These are phyloP conservation scores for Penicillium maclennaniae DNA, from an alignment of 495 filamentous ascomycete genomes.

Conservation along the genomic window DNA sequence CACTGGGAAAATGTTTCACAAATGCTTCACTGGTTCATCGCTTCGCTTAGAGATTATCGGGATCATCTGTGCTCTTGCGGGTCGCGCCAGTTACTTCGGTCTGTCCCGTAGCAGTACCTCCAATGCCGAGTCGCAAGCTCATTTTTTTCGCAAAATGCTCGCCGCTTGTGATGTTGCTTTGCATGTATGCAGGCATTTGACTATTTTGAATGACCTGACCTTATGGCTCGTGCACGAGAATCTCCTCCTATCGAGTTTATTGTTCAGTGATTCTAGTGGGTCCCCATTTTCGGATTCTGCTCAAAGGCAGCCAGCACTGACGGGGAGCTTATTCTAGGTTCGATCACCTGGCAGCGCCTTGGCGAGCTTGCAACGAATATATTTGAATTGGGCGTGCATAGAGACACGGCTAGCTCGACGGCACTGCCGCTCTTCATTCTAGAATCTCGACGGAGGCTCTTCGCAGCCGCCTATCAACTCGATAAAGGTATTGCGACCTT, in stretches of 20 bases:
- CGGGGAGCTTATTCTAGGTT: conserved; percentile 13
- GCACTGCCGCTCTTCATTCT: conserved; percentile 40
- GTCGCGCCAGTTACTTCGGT: conserved; percentile 23
- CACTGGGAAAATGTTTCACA: conserved; percentile 14
- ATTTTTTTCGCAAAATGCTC: conserved; percentile 28
- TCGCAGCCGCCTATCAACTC: conserved; percentile 44
- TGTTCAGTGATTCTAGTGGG: conserved; percentile 31
- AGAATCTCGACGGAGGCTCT: conserved; percentile 45
- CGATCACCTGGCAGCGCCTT: conserved; percentile 26
- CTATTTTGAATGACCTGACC: conserved; percentile 24
- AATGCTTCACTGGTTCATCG: conserved; percentile 19
- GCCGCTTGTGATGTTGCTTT: conserved; percentile 23
- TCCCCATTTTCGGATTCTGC: not conserved
- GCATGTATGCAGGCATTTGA: conserved; percentile 1
- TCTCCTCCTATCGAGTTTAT: conserved; percentile 18
- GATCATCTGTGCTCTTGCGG: conserved; percentile 26
- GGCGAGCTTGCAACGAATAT: conserved; percentile 34
- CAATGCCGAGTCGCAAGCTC: conserved; percentile 5
- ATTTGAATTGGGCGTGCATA: conserved; percentile 54
- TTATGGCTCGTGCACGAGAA: conserved; percentile 33
- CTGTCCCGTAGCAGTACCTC: not conserved
- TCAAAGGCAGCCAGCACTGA: too few species aligned
- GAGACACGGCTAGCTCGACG: conserved; percentile 33
- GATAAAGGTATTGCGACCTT: conserved; percentile 52
- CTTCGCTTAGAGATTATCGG: conserved; percentile 33